Evolutionary conservation across 768 basidiomycete genomes (phyloP).

Genomic region (Leccinum ochraceum): DNA sequence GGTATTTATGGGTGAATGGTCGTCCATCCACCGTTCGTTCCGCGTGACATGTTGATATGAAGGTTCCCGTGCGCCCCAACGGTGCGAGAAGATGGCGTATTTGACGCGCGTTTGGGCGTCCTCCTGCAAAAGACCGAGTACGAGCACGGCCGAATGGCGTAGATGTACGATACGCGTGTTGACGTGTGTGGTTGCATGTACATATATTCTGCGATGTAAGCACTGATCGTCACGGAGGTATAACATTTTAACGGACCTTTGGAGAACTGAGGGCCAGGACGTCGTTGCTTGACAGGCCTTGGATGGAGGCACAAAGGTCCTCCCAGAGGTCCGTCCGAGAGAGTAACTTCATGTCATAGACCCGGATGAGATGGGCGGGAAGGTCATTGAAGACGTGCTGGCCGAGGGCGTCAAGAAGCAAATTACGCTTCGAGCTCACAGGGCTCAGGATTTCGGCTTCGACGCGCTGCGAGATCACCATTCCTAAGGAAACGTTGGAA

Average conservation of each 20-base stretch:
- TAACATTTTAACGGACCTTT: conserved; percentile 4
- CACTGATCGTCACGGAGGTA: not conserved
- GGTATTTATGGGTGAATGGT: not conserved
- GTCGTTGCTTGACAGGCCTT: conserved; percentile 1
- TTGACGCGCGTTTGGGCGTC: conserved; percentile 3
- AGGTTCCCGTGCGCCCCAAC: conserved; percentile 14
- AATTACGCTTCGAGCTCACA: conserved; percentile 5
- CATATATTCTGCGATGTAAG: no score
- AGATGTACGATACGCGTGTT: not conserved
- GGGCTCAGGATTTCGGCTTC: conserved; percentile 4
- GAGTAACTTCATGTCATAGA: conserved; percentile 11
- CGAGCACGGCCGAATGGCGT: not conserved
- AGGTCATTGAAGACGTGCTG: conserved; percentile 18
- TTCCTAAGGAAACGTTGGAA: not conserved
- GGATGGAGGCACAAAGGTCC: not conserved
- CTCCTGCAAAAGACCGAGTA: conserved; percentile 3
- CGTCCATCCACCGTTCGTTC: not conserved
- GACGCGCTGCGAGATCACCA: not conserved
- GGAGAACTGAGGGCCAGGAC: conserved; percentile 8
- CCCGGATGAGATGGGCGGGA: conserved; percentile 15
- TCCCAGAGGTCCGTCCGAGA: conserved; percentile 18
- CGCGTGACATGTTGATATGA: conserved; percentile 5
- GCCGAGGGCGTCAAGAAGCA: conserved; percentile 10
- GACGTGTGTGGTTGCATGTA: not conserved
- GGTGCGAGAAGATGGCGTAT: conserved; percentile 19